These are phyloP conservation scores for Pleurotus tuoliensis DNA, from an alignment of 768 basidiomycete species.

Conservation along the genomic window DNA sequence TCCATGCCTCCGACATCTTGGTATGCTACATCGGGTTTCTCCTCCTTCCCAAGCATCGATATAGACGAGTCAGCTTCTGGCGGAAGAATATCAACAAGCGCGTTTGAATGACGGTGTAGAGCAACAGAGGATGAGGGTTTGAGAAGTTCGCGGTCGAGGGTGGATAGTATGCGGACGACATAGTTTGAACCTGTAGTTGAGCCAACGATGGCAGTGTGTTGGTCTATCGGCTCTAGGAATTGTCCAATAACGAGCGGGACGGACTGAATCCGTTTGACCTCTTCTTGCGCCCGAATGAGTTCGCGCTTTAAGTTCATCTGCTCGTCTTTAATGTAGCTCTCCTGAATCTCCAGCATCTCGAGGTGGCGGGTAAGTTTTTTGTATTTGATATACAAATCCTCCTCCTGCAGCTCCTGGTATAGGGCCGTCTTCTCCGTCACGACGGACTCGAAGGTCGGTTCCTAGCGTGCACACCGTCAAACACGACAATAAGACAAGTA, in stretches of 20 bases:
- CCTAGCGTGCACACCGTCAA: constrained; percentile 39
- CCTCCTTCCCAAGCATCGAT: constrained; percentile 89
- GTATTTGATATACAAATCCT: constrained; percentile 96
- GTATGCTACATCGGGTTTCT: constrained; percentile 93
- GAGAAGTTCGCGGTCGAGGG: constrained; percentile 92
- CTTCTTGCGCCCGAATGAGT: constrained; percentile 97
- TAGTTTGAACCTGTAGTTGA: constrained; percentile 98
- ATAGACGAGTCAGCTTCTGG: constrained; percentile 99
- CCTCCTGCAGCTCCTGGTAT: constrained; percentile 81
- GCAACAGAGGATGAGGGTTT: constrained; percentile 98
- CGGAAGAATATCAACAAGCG: constrained; percentile 95
- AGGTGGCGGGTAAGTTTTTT: constrained; percentile 94
- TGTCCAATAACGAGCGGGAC: constrained; percentile 99
- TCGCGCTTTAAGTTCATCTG: constrained; percentile 97
- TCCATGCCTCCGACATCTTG: constrained; percentile 97
- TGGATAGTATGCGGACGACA: constrained; percentile 95
- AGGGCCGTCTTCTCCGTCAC: constrained; percentile 87
- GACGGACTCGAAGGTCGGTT: constrained; percentile 85
- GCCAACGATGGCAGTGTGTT: constrained; percentile 94
- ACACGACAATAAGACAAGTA: no score
- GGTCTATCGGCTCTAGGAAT: constrained; percentile 98
- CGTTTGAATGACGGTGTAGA: constrained; percentile 98
- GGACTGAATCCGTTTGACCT: constrained; percentile 98
- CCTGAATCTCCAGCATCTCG: constrained; percentile 91
- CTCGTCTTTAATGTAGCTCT: constrained; percentile 98